Conservation (phyloP, 2,329 filamentous ascomycete genomes). For the Stenocarpella maydis region DNA sequence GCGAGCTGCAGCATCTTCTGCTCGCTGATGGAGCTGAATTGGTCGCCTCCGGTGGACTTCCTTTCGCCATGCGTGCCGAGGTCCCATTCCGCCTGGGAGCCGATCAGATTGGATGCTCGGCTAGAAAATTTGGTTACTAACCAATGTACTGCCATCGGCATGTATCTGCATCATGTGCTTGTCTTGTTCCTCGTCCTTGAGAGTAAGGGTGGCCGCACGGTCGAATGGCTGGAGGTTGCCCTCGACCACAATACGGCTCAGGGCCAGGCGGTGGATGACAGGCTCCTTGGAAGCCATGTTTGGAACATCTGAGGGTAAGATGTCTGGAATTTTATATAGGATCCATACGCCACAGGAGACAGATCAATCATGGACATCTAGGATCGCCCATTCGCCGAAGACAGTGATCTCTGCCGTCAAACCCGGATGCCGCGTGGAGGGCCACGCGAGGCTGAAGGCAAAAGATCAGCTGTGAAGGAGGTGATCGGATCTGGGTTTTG, state of each 20-base stretch:
- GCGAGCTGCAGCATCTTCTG: slow-evolving; percentile 17
- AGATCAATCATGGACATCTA: too few species aligned
- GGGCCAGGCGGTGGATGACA: not conserved
- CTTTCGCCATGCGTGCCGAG: not conserved
- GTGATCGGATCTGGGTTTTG: not conserved
- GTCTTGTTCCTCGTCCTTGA: not conserved
- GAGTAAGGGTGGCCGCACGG: slow-evolving; percentile 14
- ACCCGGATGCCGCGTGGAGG: not conserved
- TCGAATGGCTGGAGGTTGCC: not conserved
- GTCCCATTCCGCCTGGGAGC: slow-evolving; percentile 29
- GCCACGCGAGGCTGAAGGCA: too few species aligned
- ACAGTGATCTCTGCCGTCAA: not conserved
- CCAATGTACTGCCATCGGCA: slow-evolving; percentile 29
- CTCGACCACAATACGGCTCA: slow-evolving; percentile 17
- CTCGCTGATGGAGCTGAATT: not conserved
- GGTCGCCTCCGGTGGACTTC: not conserved
- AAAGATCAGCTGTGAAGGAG: too few species aligned
- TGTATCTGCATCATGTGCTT: slow-evolving; percentile 29
- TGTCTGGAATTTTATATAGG: too few species aligned
- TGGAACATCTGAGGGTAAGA: rapidly evolving
- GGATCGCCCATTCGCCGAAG: too few species aligned
- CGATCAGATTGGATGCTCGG: not conserved
- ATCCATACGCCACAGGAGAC: not conserved
- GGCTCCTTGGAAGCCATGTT: not conserved
- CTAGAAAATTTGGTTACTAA: not conserved